Evolutionary conservation across 768 basidiomycete genomes (phyloP).

Genomic region (Suillus ampliporus): DNA sequence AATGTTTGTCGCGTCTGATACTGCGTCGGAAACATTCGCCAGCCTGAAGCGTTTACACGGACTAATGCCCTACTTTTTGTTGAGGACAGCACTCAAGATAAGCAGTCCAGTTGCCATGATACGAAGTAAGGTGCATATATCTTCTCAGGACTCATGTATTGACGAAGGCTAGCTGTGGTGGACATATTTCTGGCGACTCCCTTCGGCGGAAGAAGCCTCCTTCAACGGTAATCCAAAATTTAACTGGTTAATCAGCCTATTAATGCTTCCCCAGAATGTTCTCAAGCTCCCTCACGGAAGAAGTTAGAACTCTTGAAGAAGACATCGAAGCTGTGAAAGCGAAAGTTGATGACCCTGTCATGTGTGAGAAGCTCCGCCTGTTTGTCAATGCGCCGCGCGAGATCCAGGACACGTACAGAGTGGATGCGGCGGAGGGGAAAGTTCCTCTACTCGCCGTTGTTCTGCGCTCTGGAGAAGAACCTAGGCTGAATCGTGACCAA

Average conservation of each 20-base stretch:
- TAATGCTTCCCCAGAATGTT: conserved; percentile 76
- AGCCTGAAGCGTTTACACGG: conserved; percentile 92
- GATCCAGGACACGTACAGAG: conserved; percentile 82
- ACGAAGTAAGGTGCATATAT: conserved; percentile 56
- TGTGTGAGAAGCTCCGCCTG: conserved; percentile 86
- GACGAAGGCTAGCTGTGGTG: conserved; percentile 56
- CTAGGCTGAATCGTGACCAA: conserved; percentile 75
- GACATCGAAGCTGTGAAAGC: conserved; percentile 88
- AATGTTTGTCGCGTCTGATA: conserved; percentile 91
- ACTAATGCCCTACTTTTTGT: conserved; percentile 96
- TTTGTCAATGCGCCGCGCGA: conserved; percentile 90
- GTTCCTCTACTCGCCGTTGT: conserved; percentile 81
- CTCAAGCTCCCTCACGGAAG: conserved; percentile 88
- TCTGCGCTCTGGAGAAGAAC: conserved; percentile 78
- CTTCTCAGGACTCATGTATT: conserved; percentile 10
- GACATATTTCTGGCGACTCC: conserved; percentile 97
- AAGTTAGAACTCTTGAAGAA: conserved; percentile 81
- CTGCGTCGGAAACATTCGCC: conserved; percentile 87
- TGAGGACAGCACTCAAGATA: conserved; percentile 89
- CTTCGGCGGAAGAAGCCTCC: conserved; percentile 89
- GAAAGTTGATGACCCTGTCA: conserved; percentile 85
- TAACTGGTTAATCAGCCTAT: not conserved
- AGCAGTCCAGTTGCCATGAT: conserved; percentile 98
- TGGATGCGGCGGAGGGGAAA: conserved; percentile 75
- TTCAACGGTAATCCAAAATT: conserved; percentile 68